Conservation (phyloP, 495 filamentous ascomycete species). For the Hyaloscypha bicolor region DNA sequence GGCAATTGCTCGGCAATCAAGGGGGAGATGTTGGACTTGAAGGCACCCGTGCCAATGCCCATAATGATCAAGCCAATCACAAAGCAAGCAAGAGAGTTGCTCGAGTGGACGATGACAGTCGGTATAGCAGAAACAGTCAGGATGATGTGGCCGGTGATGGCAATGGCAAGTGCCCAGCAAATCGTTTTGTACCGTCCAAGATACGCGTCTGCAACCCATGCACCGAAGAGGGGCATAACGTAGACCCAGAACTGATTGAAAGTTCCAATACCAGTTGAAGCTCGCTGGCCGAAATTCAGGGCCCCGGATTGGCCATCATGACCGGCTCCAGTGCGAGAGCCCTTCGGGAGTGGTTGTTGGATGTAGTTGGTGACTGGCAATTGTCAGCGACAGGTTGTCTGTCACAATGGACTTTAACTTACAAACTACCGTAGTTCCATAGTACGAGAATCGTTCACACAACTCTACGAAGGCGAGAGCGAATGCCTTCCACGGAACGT, state of each 20-base stretch:
- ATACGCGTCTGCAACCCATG: slow-evolving; percentile 72
- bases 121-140: slow-evolving; percentile 66
- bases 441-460: slow-evolving; percentile 80
- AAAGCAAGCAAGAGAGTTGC: slow-evolving; percentile 59
- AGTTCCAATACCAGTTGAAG: slow-evolving; percentile 63
- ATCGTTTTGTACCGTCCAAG: slow-evolving; percentile 75
- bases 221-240: slow-evolving; percentile 61
- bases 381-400: slow-evolving; percentile 9
- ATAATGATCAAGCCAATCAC: slow-evolving; percentile 66
- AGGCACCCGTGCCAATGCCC: slow-evolving; percentile 65
- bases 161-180: slow-evolving; percentile 54
- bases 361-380: slow-evolving; percentile 64
- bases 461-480: slow-evolving; percentile 76
- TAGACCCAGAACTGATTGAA: slow-evolving; percentile 82
- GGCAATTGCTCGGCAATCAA: slow-evolving; percentile 70
- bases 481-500: slow-evolving; percentile 65
- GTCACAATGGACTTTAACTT: slow-evolving; percentile 30
- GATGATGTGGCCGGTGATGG: slow-evolving; percentile 67
- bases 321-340: slow-evolving; percentile 62
- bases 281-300: slow-evolving; percentile 65
- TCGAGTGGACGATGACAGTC: slow-evolving; percentile 55
- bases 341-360: slow-evolving; percentile 60
- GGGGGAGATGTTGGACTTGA: slow-evolving; percentile 62
- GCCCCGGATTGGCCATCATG: slow-evolving; percentile 58
- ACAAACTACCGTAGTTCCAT: slow-evolving; percentile 75